A percentile compares a stretch with the other conserved stretches of the same genome.
phyloP scores from a whole-genome alignment of 305 asterid species.

The Fraxinus velutina region DNA sequence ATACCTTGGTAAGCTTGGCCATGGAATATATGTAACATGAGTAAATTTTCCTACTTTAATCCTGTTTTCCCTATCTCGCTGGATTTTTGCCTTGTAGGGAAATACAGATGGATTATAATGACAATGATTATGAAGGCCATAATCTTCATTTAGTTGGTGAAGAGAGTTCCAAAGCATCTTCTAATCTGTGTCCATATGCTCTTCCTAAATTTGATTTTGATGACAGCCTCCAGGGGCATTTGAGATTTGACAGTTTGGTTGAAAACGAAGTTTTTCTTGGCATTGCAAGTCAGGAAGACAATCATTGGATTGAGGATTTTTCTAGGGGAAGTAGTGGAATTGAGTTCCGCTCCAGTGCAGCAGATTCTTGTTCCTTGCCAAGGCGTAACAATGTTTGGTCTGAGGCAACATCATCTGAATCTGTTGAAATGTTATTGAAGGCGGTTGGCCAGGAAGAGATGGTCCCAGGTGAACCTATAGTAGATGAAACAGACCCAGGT shows the following conservation, averaged over 20 bases:
- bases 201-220: conserved; percentile 98
- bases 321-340: conserved; percentile 77
- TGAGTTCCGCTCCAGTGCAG: conserved; percentile 76
- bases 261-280: conserved; percentile 99
- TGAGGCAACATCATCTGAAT: conserved; percentile 98
- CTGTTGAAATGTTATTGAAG: conserved; percentile 94
- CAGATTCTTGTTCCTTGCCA: conserved; percentile 83
- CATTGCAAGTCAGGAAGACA: conserved; percentile 89
- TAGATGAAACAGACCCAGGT: conserved; percentile 51
- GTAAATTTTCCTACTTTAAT: background rate
- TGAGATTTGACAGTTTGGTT: conserved; percentile 91
- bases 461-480: conserved; percentile 53
- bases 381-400: conserved; percentile 98
- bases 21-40: conserved; percentile 9
- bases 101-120: conserved; percentile 89
- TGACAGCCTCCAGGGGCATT: conserved; percentile 66
- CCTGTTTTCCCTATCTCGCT: conserved; percentile 16
- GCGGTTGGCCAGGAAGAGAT: conserved; percentile 96
- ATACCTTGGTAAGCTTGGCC: conserved; percentile 14
- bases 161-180: conserved; percentile 74
- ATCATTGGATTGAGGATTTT: conserved; percentile 95
- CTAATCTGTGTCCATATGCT: conserved; percentile 76
- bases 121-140: conserved; percentile 78
- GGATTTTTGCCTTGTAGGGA: conserved; percentile 42
- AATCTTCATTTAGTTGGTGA: conserved; percentile 79